Evolutionary conservation across 2,329 filamentous ascomycete genomes (phyloP).

Genomic region (Remersonia thermophila): DNA sequence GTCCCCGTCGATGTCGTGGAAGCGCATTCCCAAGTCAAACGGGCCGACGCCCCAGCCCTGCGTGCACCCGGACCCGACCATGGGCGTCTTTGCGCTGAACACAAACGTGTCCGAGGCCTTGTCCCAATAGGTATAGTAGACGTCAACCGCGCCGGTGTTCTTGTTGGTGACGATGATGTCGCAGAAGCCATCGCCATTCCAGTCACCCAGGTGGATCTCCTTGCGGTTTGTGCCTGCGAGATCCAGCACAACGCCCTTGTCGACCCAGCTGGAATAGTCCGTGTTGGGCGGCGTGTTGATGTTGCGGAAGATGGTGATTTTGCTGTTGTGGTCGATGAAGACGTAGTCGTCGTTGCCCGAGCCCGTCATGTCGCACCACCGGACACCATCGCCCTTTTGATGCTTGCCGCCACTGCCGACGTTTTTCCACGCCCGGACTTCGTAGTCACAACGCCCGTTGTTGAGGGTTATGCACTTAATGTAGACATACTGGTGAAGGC

Average conservation of each 20-base stretch:
- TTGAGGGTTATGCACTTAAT: not conserved
- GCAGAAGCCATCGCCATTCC: slow-evolving; percentile 12
- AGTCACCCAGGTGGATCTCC: slow-evolving; percentile 9
- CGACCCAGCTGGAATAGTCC: slow-evolving; percentile 4
- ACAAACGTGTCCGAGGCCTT: not conserved
- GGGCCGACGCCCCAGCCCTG: not conserved
- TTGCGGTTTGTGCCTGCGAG: slow-evolving; percentile 1
- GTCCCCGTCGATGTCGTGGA: slow-evolving; percentile 11
- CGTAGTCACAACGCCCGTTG: slow-evolving; percentile 1
- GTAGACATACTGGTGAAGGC: slow-evolving; percentile 1
- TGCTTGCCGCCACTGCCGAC: not conserved
- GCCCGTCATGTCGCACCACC: not conserved
- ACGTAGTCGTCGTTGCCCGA: slow-evolving; percentile 6
- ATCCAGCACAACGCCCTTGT: not conserved
- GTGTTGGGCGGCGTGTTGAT: not conserved
- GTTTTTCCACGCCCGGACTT: slow-evolving; percentile 1
- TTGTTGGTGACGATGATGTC: slow-evolving; percentile 6
- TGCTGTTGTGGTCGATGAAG: slow-evolving; percentile 3
- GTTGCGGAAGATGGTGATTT: not conserved
- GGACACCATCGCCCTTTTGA: slow-evolving; percentile 2
- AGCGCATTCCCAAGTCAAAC: slow-evolving; percentile 2
- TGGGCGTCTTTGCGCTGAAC: slow-evolving; percentile 1
- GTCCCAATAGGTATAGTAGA: slow-evolving; percentile 3
- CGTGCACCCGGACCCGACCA: not conserved
- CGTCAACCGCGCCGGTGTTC: not conserved